Percentiles rank a stretch among this genome's conserved stretches.
Evolutionary conservation across 805 yeast species (phyloP).

Genomic region (Candida berthetii): DNA sequence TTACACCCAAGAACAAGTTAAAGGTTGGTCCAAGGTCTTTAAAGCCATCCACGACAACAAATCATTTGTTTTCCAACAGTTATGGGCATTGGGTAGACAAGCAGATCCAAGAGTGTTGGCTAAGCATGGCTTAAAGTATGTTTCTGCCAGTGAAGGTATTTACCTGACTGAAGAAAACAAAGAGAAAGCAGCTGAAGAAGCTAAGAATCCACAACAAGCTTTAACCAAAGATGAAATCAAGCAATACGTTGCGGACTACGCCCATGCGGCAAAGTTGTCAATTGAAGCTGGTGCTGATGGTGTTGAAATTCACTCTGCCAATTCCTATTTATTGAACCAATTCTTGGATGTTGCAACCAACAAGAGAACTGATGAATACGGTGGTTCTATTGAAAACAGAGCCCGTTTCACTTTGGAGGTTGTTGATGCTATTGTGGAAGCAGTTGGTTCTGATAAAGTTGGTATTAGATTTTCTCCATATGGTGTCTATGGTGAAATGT

Average conservation of each 20-base stretch:
- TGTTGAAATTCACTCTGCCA: constrained; percentile 35
- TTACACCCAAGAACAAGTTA: constrained; percentile 36
- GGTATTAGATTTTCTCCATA: constrained; percentile 42
- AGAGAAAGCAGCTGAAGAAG: constrained; percentile 20
- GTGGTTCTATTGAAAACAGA: constrained; percentile 38
- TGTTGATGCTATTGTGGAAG: constrained; percentile 39
- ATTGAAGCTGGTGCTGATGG: constrained; percentile 34
- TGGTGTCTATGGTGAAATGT: constrained; percentile 28
- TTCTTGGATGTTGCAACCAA: constrained; percentile 28
- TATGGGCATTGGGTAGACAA: constrained; percentile 41
- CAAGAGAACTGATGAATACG: constrained; percentile 35
- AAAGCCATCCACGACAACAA: constrained; percentile 43
- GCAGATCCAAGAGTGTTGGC: constrained; percentile 29
- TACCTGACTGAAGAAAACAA: constrained; percentile 26
- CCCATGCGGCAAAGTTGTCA: constrained; percentile 27
- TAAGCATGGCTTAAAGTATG: constrained; percentile 25
- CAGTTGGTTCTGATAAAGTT: constrained; percentile 40
- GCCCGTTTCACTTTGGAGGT: constrained; percentile 33
- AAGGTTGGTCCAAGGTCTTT: constrained; percentile 41
- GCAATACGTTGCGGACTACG: constrained; percentile 20
- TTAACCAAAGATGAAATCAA: constrained; percentile 28
- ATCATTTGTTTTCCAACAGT: constrained; percentile 37
- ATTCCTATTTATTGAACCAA: constrained; percentile 33
- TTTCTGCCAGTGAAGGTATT: constrained; percentile 26
- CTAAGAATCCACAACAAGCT: constrained; percentile 22